Percentiles rank a stretch among this genome's conserved stretches.
Conservation (phyloP, 2,329 filamentous ascomycete genomes). For the Magnaporthales sp. region DNA sequence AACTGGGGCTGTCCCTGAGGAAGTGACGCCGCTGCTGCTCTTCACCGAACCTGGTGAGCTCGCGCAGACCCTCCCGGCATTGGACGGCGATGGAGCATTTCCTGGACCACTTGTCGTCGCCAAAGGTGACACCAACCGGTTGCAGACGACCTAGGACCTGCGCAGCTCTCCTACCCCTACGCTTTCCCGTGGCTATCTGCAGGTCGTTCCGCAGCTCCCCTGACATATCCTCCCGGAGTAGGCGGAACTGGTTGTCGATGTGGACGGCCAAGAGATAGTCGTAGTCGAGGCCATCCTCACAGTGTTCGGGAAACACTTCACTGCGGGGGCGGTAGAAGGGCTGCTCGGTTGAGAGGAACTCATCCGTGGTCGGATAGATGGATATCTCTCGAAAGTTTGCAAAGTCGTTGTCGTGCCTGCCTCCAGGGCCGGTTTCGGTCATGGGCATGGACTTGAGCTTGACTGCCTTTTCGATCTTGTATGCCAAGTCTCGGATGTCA, state of each 20-base stretch:
- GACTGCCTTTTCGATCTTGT: constrained; percentile 29
- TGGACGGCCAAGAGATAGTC: constrained; percentile 36
- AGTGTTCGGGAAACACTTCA: constrained; percentile 28
- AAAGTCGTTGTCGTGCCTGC: constrained; percentile 67
- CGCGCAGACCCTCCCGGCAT: constrained; percentile 30
- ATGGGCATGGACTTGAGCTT: constrained; percentile 12
- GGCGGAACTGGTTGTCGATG: constrained; percentile 63
- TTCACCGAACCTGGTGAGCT: constrained; percentile 25
- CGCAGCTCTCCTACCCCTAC: constrained; percentile 30
- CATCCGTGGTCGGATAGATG: constrained; percentile 58
- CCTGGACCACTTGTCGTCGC: constrained; percentile 18
- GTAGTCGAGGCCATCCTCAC: not conserved
- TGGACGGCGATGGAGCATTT: constrained; percentile 31
- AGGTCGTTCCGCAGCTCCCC: constrained; percentile 56
- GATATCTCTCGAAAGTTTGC: constrained; percentile 50
- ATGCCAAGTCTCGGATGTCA: constrained; percentile 15
- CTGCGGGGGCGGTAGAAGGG: constrained; percentile 47
- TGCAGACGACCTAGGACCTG: constrained; percentile 29
- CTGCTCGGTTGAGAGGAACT: constrained; percentile 43
- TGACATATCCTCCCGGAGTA: constrained; percentile 64
- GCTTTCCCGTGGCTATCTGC: constrained; percentile 38
- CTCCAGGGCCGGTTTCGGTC: constrained; percentile 37
- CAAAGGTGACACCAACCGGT: constrained; percentile 27
- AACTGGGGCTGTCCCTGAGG: constrained; percentile 34
- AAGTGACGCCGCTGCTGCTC: constrained; percentile 29